A percentile compares a stretch with the other conserved stretches of the same genome.
Evolutionary conservation across 495 filamentous ascomycete species (phyloP).

Genomic region (Neurospora sp.): DNA sequence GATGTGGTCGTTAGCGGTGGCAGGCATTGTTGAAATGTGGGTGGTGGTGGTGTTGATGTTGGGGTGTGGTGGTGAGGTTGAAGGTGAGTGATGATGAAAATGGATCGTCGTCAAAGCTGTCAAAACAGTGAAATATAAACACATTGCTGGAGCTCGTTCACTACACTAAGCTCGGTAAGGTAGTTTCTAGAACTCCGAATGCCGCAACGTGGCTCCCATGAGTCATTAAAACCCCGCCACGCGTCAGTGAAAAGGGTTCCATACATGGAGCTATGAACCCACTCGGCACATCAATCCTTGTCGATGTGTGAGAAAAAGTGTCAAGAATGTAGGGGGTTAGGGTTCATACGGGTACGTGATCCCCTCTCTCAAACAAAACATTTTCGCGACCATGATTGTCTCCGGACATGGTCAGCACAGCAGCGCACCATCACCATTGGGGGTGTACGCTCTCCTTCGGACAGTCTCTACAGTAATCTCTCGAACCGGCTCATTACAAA

Average conservation of each 20-base stretch:
- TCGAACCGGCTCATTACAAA: background rate
- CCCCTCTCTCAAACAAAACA: background rate
- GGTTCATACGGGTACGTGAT: background rate
- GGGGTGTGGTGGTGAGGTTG: background rate
- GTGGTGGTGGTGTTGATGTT: background rate
- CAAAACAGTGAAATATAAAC: background rate
- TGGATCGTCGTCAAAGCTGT: background rate
- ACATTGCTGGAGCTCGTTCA: too few relatives aligned
- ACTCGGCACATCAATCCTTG: background rate
- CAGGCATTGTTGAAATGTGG: constrained; percentile 18
- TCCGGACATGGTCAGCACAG: background rate
- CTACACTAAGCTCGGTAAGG: too few relatives aligned
- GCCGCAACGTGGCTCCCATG: background rate
- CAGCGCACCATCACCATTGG: background rate
- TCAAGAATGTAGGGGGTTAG: background rate
- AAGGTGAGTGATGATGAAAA: too few relatives aligned
- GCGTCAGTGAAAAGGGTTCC: background rate
- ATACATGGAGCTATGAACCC: background rate
- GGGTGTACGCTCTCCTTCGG: too few relatives aligned
- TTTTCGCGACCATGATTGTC: background rate
- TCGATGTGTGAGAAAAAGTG: background rate
- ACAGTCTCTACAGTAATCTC: too few relatives aligned
- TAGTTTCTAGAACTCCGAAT: background rate
- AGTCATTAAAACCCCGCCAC: background rate
- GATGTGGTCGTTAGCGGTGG: constrained; percentile 44